Evolutionary conservation across 257 asterid genomes (phyloP), one percentile per base, ranked within the genome.

Genomic region (Solanum tacnaense): DNA sequence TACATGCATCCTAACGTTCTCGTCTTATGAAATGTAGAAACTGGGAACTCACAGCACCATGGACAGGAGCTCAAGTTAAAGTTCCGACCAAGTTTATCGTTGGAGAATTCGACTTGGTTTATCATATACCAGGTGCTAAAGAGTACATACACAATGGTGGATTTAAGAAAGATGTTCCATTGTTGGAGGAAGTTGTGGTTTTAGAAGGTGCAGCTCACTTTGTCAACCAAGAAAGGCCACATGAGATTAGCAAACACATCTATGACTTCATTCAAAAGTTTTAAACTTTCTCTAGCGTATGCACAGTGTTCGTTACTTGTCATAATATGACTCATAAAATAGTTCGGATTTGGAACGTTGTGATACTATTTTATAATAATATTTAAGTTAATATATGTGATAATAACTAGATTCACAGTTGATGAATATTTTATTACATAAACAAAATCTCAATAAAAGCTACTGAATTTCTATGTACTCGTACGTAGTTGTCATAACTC

Each of bases 31-130:
- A 83, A 56, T 82, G 84, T 87, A 89, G 91, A 58, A 84, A 58
- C n/a, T 87, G 89, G 89, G 89, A 89, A 87, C 83, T 83, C 32
- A 25, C 56, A 41, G 91, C 88, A 9, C 88, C 91, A 0, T 89
- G 91, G 91, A 23, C 76, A 3, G 91, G 89, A 12, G 89, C 91
- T 7, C 86, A 89, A 84, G 87, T 89, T 25, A 87, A 84, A 71
- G 91, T 87, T 23, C 89, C 90, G 3, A 65, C 90, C 38, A 87
- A 87, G 79, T 79, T 84, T 67, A 83, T 87, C 3, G 73, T 68
- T 1, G 90, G 91, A 0, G 85, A 89, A 20, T n/a, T 67, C 2
- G 91, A 89, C 90, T 72, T 85, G 73, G 88, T 73, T 3, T 87
- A 87, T 78, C 65, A 89, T 31, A 68, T 68, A 31, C 36, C 68